phyloP scores from a whole-genome alignment of 1,139 yeast genomes.

The Diutina mesorugosa region DNA sequence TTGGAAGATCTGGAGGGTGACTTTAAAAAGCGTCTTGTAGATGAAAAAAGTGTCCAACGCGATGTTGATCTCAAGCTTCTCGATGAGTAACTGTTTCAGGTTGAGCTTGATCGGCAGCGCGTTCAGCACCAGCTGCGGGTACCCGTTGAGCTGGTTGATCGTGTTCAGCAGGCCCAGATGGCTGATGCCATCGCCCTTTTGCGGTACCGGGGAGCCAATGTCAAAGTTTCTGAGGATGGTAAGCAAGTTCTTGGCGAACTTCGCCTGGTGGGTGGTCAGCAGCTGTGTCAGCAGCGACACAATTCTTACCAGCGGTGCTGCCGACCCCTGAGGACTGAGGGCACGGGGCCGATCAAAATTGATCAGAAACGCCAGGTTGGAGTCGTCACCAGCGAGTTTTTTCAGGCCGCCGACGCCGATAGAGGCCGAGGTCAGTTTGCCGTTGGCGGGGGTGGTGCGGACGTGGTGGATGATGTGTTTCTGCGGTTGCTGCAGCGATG shows the following conservation, averaged over 20 bases:
- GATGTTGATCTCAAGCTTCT: slow-evolving; percentile 33
- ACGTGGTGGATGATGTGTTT: slow-evolving; percentile 4
- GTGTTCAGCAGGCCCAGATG: slow-evolving; percentile 7
- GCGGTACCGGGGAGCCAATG: slow-evolving; percentile 14
- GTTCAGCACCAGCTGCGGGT: slow-evolving; percentile 1
- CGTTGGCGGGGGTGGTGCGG: slow-evolving; percentile 5
- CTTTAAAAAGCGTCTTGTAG: slow-evolving; percentile 21
- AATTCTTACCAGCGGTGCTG: slow-evolving; percentile 6
- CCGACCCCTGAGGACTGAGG: background rate
- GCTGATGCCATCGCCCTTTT: slow-evolving; percentile 6
- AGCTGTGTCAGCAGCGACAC: slow-evolving; percentile 1
- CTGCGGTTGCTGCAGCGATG: slow-evolving; percentile 13
- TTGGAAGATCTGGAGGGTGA: slow-evolving; percentile 18
- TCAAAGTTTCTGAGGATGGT: slow-evolving; percentile 28
- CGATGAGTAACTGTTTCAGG: slow-evolving; percentile 30
- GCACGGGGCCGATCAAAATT: slow-evolving; percentile 3
- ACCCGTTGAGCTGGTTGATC: slow-evolving; percentile 1
- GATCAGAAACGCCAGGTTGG: background rate
- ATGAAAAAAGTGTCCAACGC: slow-evolving; percentile 27
- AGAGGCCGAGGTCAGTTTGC: background rate
- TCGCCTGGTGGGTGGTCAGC: slow-evolving; percentile 19
- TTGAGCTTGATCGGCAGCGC: slow-evolving; percentile 28
- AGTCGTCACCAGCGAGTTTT: background rate
- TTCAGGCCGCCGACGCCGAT: background rate
- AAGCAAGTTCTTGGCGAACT: slow-evolving; percentile 22